A percentile compares a stretch with the other conserved stretches of the same genome.
Conservation (phyloP, 202 grass and related monocot genomes). For the Dendrocalamus latiflorus region DNA sequence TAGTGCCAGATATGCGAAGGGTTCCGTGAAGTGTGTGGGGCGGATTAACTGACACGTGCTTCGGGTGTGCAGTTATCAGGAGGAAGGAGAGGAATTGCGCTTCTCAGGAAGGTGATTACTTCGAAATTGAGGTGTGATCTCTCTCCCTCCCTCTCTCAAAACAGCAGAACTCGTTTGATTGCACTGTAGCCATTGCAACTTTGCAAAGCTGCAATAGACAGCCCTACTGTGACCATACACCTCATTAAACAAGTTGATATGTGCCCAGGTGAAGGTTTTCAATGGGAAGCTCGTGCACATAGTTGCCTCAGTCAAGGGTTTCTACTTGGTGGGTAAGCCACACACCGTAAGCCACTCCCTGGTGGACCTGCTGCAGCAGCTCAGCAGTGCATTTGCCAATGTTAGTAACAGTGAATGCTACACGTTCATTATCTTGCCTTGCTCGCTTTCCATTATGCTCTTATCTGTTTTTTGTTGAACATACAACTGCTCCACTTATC, state of each 20-base stretch:
- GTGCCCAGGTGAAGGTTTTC: constrained; percentile 90
- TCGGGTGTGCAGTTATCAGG: constrained; percentile 62
- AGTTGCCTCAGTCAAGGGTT: constrained; percentile 75
- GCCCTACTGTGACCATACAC: not conserved
- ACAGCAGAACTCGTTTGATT: not conserved
- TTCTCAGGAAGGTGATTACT: constrained; percentile 63
- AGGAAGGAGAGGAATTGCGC: constrained; percentile 50
- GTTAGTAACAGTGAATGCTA: constrained; percentile 35
- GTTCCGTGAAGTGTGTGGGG: not conserved
- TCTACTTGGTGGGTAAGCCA: constrained; percentile 72
- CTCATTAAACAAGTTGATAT: constrained; percentile 2
- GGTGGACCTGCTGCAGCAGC: constrained; percentile 82
- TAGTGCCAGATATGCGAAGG: too few species aligned
- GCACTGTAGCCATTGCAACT: not conserved
- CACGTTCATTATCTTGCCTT: not conserved
- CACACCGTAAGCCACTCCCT: constrained; percentile 56
- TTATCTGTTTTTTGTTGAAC: not conserved
- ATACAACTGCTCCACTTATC: not conserved
- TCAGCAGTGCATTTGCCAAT: constrained; percentile 96
- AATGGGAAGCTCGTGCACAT: constrained; percentile 87
- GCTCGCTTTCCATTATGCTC: not conserved
- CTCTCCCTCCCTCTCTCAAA: not conserved
- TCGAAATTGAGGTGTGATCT: constrained; percentile 71
- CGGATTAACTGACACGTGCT: not conserved
- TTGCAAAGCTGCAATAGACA: not conserved